Percentiles rank a stretch among this genome's conserved stretches.
Evolutionary conservation across 495 filamentous ascomycete species (phyloP).

Genomic region (Aspergillus egyptiacus): DNA sequence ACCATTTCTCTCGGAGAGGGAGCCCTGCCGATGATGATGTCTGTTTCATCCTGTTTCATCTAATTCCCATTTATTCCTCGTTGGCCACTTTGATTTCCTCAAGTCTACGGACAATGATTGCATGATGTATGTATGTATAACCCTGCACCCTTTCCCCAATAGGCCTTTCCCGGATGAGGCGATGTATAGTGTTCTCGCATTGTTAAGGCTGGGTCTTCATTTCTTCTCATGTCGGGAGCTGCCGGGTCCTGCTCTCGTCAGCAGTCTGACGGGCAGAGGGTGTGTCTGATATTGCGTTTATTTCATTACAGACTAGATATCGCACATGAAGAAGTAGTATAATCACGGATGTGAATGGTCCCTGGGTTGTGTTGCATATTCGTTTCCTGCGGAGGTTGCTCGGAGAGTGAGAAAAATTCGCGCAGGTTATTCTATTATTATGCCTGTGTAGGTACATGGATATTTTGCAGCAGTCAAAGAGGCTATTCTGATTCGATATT

Average conservation of each 20-base stretch:
- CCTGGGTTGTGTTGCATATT: too few relatives aligned
- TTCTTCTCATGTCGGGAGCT: constrained; percentile 7
- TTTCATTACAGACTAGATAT: constrained; percentile 10
- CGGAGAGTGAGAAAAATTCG: neutral
- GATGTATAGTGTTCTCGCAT: constrained; percentile 24
- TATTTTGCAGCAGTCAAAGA: neutral
- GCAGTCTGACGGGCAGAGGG: neutral
- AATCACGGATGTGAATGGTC: too few relatives aligned
- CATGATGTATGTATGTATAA: constrained; percentile 43
- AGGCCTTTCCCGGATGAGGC: constrained; percentile 14
- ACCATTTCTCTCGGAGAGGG: neutral
- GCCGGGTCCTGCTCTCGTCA: constrained; percentile 1
- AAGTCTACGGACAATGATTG: constrained; percentile 35
- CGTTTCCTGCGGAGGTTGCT: too few relatives aligned
- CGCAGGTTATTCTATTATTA: constrained; percentile 2
- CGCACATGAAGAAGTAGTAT: constrained; percentile 9
- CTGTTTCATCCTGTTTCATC: constrained; percentile 9
- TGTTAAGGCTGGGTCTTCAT: constrained; percentile 15
- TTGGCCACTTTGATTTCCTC: constrained; percentile 13
- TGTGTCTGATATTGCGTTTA: constrained; percentile 5
- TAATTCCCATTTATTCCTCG: constrained; percentile 9
- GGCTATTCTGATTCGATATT: neutral
- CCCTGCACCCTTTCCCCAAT: constrained; percentile 19
- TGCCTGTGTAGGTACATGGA: too few relatives aligned
- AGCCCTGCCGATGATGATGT: constrained; percentile 14